Percentiles rank a stretch among this genome's conserved stretches.
phyloP scores from a whole-genome alignment of 495 filamentous ascomycete genomes.

The Hypoxylon cercidicola region DNA sequence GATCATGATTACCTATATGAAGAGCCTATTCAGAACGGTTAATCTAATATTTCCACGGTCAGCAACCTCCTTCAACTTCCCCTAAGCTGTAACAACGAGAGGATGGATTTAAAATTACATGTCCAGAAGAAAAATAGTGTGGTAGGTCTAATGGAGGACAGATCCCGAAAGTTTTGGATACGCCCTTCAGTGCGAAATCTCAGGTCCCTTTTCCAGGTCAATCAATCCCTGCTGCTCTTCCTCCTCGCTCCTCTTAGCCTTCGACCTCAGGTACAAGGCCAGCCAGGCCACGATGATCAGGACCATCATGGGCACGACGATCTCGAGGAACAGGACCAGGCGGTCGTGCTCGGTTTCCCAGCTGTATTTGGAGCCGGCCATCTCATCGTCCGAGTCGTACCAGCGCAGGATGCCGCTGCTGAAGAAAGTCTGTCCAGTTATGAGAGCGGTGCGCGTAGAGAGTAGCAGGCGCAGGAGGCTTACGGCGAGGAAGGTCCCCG shows the following conservation, averaged over 20 bases:
- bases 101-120: too few relatives aligned
- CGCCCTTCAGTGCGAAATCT: too few relatives aligned
- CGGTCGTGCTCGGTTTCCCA: conserved; percentile 13
- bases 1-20: too few relatives aligned
- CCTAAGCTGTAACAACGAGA: too few relatives aligned
- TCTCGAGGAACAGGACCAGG: conserved; percentile 25
- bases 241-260: neutral
- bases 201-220: neutral
- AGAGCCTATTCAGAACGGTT: too few relatives aligned
- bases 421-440: conserved; percentile 45
- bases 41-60: too few relatives aligned
- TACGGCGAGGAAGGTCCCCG: conserved; percentile 56
- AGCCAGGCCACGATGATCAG: conserved; percentile 27
- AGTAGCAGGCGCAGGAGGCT: conserved; percentile 10
- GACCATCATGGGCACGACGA: conserved; percentile 30
- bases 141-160: too few relatives aligned
- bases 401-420: conserved; percentile 47
- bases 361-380: conserved; percentile 1
- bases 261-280: conserved; percentile 12
- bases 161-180: too few relatives aligned
- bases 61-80: too few relatives aligned
- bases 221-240: neutral
- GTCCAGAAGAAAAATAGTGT: too few relatives aligned
- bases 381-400: conserved; percentile 16
- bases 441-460: conserved; percentile 2